Conservation (phyloP, 768 basidiomycete species). For the Terana coerulea region DNA sequence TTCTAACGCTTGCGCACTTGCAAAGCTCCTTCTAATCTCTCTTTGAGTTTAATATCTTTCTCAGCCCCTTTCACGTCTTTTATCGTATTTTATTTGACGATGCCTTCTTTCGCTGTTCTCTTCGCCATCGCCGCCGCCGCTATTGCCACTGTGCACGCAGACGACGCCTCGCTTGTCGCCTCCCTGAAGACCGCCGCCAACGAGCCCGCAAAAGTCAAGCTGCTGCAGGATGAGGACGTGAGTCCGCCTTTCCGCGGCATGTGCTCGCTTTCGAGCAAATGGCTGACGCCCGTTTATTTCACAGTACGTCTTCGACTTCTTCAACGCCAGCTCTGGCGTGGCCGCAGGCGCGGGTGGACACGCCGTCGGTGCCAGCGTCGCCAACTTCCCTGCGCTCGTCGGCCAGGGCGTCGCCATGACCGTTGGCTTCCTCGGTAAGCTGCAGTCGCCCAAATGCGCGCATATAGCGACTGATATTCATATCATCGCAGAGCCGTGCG, state of each 20-base stretch:
- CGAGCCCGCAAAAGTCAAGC: constrained; percentile 20
- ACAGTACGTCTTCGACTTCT: constrained; percentile 28
- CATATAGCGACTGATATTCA: not conserved
- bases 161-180: constrained; percentile 13
- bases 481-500: constrained; percentile 20
- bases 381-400: constrained; percentile 27
- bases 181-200: constrained; percentile 19
- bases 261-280: not conserved
- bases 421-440: constrained; percentile 22
- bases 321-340: constrained; percentile 18
- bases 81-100: constrained; percentile 6
- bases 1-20: too few relatives aligned
- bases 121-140: constrained; percentile 14
- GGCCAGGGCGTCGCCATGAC: constrained; percentile 26
- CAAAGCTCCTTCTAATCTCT: not conserved
- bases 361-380: constrained; percentile 20
- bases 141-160: constrained; percentile 5
- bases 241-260: not conserved
- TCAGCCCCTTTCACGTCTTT: not conserved
- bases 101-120: constrained; percentile 16
- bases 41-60: not conserved
- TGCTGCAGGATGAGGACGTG: constrained; percentile 22
- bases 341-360: constrained; percentile 22
- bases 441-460: too few relatives aligned
- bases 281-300: not conserved